Conservation (phyloP, 164 flowering plant genomes). For the Liquidambar formosana region DNA sequence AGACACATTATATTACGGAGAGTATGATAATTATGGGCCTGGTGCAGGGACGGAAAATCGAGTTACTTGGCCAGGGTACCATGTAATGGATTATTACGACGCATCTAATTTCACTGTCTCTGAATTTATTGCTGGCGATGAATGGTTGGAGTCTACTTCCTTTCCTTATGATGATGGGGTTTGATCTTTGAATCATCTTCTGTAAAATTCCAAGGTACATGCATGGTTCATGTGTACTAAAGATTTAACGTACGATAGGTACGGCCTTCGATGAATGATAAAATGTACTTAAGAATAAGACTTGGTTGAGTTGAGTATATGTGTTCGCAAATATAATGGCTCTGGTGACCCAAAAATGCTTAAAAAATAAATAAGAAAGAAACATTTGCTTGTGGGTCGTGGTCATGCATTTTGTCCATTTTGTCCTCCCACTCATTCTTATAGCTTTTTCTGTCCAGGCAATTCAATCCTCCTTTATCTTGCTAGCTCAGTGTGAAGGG, state of each 20-base stretch:
- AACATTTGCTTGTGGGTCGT: too few species aligned
- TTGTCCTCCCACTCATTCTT: too few species aligned
- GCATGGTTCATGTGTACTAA: too few species aligned
- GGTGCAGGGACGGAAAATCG: constrained; percentile 54
- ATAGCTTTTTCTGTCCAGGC: constrained; percentile 50
- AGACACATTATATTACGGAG: constrained; percentile 72
- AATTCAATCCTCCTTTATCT: constrained; percentile 47
- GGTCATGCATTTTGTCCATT: too few species aligned
- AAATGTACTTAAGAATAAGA: too few species aligned
- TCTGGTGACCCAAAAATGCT: too few species aligned
- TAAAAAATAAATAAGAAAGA: too few species aligned
- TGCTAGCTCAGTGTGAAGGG: constrained; percentile 78
- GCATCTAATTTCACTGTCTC: constrained; percentile 68
- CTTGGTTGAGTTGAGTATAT: too few species aligned
- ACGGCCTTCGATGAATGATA: too few species aligned
- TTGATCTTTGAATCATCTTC: constrained; percentile 12
- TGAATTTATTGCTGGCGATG: constrained; percentile 56
- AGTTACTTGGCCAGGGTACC: constrained; percentile 71
- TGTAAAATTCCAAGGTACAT: too few species aligned
- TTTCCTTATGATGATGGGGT: constrained; percentile 76
- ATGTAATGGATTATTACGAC: constrained; percentile 58
- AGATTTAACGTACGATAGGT: too few species aligned
- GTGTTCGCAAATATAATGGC: too few species aligned
- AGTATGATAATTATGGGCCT: constrained; percentile 64
- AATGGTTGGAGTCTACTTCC: constrained; percentile 74